Conservation (phyloP, 371 early-diverging fungal species). For the Apophysomyces variabilis region DNA sequence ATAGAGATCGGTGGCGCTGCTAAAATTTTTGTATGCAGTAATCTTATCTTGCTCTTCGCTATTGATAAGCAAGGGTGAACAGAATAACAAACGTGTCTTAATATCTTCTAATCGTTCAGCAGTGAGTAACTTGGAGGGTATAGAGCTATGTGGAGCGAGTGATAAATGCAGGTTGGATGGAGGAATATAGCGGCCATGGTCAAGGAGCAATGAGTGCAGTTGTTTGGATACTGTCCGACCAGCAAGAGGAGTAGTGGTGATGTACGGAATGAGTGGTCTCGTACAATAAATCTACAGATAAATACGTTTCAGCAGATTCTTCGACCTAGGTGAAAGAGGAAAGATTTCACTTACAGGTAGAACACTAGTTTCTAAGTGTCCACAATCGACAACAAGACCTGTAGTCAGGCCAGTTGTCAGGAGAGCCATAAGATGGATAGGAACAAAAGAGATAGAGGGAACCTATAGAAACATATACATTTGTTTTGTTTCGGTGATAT, state of each 20-base stretch:
- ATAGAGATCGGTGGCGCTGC: constrained; percentile 61
- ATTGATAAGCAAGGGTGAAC: constrained; percentile 59
- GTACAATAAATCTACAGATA: constrained; percentile 71
- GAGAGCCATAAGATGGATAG: constrained; percentile 74
- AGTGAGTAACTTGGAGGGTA: constrained; percentile 46
- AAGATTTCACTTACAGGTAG: constrained; percentile 68
- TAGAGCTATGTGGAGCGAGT: constrained; percentile 49
- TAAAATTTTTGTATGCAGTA: constrained; percentile 60
- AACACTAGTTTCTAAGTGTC: constrained; percentile 74
- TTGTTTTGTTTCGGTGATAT: too few relatives aligned
- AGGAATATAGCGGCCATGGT: constrained; percentile 56
- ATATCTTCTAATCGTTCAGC: constrained; percentile 72
- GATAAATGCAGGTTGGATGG: constrained; percentile 49
- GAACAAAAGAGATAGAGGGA: constrained; percentile 84
- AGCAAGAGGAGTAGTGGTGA: constrained; percentile 75
- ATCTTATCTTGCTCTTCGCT: constrained; percentile 44
- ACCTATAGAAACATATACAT: constrained; percentile 40
- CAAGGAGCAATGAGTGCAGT: constrained; percentile 61
- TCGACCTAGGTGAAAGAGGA: constrained; percentile 44
- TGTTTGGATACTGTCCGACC: constrained; percentile 66
- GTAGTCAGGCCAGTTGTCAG: constrained; percentile 79
- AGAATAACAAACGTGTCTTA: constrained; percentile 71
- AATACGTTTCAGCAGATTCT: constrained; percentile 31
- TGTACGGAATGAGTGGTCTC: constrained; percentile 73
- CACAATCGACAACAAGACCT: constrained; percentile 87